Evolutionary conservation across 225 moss, liverwort and hornwort genomes (phyloP), one percentile per base, ranked within the genome.

Genomic region (Physcomitrium patens): DNA sequence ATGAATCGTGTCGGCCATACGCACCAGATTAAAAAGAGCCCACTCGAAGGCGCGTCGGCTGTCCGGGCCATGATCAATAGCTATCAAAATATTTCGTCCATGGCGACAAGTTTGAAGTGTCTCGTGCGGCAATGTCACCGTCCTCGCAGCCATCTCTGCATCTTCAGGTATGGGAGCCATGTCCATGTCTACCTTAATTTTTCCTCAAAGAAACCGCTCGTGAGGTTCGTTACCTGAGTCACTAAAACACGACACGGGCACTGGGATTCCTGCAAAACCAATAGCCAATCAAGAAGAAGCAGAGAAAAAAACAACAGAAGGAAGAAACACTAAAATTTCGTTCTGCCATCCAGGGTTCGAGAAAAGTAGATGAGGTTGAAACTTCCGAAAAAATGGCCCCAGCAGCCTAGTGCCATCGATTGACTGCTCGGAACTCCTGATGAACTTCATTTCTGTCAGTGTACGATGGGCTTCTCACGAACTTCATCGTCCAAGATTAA

Each of bases 21-120:
- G 89, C 27, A 85, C 73, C 57, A 96, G 85, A 65, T 96, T 84
- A 43, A 79, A 80, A 14, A 96, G 77, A 19, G 90, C 90, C 96
- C 96, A 96, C 13, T 76, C 51, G 52, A 96, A 96, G 50, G 96
- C 96, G 20, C 65, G 82, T 47, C 69, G 80, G 76, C 96, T 93
- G 48, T 84, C 86, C 45, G 31, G 78, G 16, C 93, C 85, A 62
- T 93, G 93, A 56, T 94, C 92, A 10, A 96, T 64, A 16, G 96
- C 96, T 68, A 96, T 88, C 41, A 95, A 48, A 14, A 95, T 73
- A 54, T 83, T 76, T 70, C 88, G 88, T 52, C 83, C 92, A 20
- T 67, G 79, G 27, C 80, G 70, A 77, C 60, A 12, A 41, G 65
- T 65, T 60, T 47, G 64, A 37, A 37, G 49, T 31, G 7, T 73